Evolutionary conservation across 1,284 basidiomycete species (phyloP), one percentile per base, ranked within the genome.

Genomic region (Chondrostereum purpureum): DNA sequence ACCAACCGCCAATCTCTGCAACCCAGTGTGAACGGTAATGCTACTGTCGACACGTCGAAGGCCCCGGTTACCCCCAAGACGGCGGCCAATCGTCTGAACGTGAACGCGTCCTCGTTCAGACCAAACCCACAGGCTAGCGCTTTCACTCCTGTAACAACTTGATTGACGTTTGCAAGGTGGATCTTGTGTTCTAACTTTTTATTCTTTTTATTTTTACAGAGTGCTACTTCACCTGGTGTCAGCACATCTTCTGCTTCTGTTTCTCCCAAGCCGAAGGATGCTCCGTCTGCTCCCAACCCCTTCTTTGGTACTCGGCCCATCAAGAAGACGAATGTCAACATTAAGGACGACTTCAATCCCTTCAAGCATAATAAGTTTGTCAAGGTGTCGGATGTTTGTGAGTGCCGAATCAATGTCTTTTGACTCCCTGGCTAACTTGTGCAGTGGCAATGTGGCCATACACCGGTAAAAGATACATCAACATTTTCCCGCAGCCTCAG

Each of bases 301-400:
- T 97, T 96, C 83, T 96, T 94, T 62, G 88, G 89, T 42, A 73
- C 79, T 34, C 82, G 83, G 31, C 64, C 72, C 18, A 78, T 85
- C 61, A 90, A 91, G 73, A 86, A 87, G 65, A 70, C 70, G 36
- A 64, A 69, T 4, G 80, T 92, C 36, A 86, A 91, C 59, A 75
- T 92, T 56, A 88, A 92, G 65, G 89, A 94, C 55, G 93, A 96
- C 58, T 97, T 96, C 63, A 95, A 93, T 65, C 90, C 92, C 19
- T 94, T 92, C 74, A 92, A 92, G 67, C 78, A 83, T 57, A 78
- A 77, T 60, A 92, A 91, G 64, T 81, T 92, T 45, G 76, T 74
- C 5, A 85, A 89, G 48, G 80, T 91, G 10, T 66, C 76, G 18
- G 73, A 78, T 54, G 75, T 91, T 52, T 67, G 90, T 91, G 59